phyloP scores from a whole-genome alignment of 2,329 filamentous ascomycete genomes.

The Claviceps arundinis region DNA sequence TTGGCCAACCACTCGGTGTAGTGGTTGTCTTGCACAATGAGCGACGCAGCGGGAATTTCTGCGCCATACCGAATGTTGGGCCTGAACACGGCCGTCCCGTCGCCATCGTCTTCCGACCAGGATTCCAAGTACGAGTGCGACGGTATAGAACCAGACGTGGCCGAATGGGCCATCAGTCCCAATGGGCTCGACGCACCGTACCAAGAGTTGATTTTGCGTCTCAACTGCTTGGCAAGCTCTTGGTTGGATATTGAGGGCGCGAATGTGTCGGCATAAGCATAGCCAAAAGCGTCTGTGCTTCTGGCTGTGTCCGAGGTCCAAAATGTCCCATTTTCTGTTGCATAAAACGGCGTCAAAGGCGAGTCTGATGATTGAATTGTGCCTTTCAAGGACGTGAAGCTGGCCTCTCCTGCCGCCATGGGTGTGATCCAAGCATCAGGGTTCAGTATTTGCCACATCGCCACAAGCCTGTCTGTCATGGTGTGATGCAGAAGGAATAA shows the following conservation, averaged over 20 bases:
- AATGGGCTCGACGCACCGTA: conserved; percentile 21
- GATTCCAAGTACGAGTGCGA: background rate
- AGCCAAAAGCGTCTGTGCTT: conserved; percentile 50
- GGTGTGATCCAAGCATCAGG: conserved; percentile 53
- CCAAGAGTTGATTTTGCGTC: conserved; percentile 38
- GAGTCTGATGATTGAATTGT: conserved; percentile 41
- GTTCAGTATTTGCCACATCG: conserved; percentile 66
- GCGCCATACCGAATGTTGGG: conserved; percentile 16
- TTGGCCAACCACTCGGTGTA: conserved; percentile 58
- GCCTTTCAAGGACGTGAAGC: conserved; percentile 45
- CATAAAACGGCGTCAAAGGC: conserved; percentile 54
- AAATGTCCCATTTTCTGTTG: conserved; percentile 41
- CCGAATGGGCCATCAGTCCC: conserved; percentile 8
- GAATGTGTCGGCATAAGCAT: conserved; percentile 56
- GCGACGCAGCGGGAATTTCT: conserved; percentile 10
- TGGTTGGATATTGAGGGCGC: conserved; percentile 11
- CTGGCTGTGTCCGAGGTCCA: conserved; percentile 55
- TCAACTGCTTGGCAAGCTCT: conserved; percentile 19
- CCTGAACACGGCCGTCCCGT: background rate
- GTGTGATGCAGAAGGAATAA: conserved; percentile 66
- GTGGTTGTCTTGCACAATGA: conserved; percentile 23
- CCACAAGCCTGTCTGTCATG: conserved; percentile 62
- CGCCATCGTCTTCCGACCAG: background rate
- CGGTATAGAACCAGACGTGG: background rate
- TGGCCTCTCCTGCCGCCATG: conserved; percentile 38